A percentile compares a stretch with the other conserved stretches of the same genome.
phyloP scores from a whole-genome alignment of 2,329 filamentous ascomycete species.

The Pestalotiopsis sp. region DNA sequence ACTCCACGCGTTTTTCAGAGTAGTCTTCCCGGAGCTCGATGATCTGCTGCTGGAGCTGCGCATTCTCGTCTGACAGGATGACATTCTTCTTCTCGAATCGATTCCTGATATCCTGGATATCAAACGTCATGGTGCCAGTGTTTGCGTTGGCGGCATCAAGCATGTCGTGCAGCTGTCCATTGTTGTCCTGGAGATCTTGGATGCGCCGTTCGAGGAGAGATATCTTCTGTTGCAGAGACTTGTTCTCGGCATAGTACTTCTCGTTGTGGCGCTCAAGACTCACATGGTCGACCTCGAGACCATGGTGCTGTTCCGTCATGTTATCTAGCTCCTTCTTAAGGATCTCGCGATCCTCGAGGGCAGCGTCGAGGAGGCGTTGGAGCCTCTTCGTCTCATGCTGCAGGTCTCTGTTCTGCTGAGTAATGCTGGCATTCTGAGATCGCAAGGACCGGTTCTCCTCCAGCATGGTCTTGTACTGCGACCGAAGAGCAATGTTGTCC shows the following conservation, averaged over 20 bases:
- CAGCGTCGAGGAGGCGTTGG: slow-evolving; percentile 32
- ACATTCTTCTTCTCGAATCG: slow-evolving; percentile 23
- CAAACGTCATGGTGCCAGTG: slow-evolving; percentile 19
- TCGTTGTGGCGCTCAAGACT: slow-evolving; percentile 56
- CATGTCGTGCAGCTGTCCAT: slow-evolving; percentile 47
- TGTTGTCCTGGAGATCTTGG: slow-evolving; percentile 46
- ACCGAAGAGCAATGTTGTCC: slow-evolving; percentile 41
- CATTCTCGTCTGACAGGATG: slow-evolving; percentile 23
- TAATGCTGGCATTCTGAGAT: slow-evolving; percentile 38
- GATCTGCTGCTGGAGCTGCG: slow-evolving; percentile 24
- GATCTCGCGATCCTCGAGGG: slow-evolving; percentile 41
- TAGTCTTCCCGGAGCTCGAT: slow-evolving; percentile 21
- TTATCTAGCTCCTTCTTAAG: slow-evolving; percentile 32
- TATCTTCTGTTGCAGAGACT: slow-evolving; percentile 39
- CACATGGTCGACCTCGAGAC: slow-evolving; percentile 50
- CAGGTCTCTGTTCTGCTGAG: slow-evolving; percentile 44
- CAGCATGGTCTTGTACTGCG: slow-evolving; percentile 43
- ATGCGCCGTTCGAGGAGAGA: slow-evolving; percentile 46
- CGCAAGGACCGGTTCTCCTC: slow-evolving; percentile 47
- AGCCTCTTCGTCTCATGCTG: slow-evolving; percentile 32
- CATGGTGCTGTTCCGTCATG: slow-evolving; percentile 37
- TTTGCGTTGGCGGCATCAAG: slow-evolving; percentile 35
- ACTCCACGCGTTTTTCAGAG: slow-evolving; percentile 14
- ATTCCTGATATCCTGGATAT: slow-evolving; percentile 22
- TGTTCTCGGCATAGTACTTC: slow-evolving; percentile 53